Evolutionary conservation across 805 yeast species (phyloP), one percentile per base, ranked within the genome.

Genomic region (Lipomyces chichibuensis): DNA sequence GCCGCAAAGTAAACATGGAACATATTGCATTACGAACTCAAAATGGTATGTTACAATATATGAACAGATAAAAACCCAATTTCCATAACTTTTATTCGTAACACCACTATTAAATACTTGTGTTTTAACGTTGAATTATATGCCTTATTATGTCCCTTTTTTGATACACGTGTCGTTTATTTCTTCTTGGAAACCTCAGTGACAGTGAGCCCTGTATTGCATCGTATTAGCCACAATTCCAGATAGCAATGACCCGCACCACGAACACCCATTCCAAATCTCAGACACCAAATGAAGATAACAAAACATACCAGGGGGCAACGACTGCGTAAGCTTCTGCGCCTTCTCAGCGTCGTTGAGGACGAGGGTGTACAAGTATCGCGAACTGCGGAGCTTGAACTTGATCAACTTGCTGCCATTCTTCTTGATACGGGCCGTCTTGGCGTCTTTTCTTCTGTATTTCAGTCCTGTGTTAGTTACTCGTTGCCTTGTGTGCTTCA

Each of bases 371-470:
- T 95, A 95, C 80, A 92, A 88, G 87, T 90, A 83, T 83, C 86
- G 92, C 74, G 97, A 79, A 83, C 98, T 97, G 88, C 98, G 92
- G 80, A 95, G 91, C 91, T 95, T 95, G 93, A 95, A 95, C 85
- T 95, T 95, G 86, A 97, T 92, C 85, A 90, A 95, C 85, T 90
- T 89, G 88, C 86, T 85, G 81, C 86, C 83, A 92, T 92, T 92
- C 85, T 89, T 88, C 89, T 95, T 95, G 87, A 95, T 90, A 81
- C 93, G 88, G 78, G 97, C 97, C 74, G 89, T 83, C 84, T 87
- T 87, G 81, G 95, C 92, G 88, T 93, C 98, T 79, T 92, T 87
- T 88, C 98, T 78, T 71, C 72, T 69, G 27, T 52, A 60, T 49
- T 32, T 32, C n/a, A 17, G 13, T 8, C 29, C 20, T 17, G 29